Conservation (phyloP, 1,284 basidiomycete species). For the Fomitiporia mediterranea region DNA sequence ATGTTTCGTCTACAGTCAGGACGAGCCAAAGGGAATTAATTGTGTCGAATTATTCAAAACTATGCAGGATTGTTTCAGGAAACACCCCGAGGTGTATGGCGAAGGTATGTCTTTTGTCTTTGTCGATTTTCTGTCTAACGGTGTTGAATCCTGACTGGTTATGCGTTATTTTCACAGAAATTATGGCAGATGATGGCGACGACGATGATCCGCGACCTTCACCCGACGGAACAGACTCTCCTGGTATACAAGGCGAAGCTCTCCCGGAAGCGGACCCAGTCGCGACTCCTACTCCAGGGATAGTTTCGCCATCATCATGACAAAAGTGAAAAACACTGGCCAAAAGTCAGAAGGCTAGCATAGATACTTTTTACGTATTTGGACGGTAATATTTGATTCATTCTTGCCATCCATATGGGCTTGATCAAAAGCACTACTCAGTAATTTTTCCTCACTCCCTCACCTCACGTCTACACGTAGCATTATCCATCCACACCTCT, state of each 20-base stretch:
- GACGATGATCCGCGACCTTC: conserved; percentile 18
- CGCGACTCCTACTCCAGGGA: background rate
- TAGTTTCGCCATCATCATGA: conserved; percentile 1
- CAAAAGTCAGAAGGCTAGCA: background rate
- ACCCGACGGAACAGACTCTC: conserved; percentile 1
- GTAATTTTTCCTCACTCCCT: background rate
- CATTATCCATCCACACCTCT: background rate
- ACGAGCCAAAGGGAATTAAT: conserved; percentile 96
- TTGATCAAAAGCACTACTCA: conserved; percentile 3
- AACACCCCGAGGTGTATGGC: conserved; percentile 92
- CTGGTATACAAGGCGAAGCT: conserved; percentile 2
- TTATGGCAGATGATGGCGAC: conserved; percentile 53
- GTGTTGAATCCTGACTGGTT: too few relatives aligned
- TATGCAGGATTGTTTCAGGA: conserved; percentile 98
- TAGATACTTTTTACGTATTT: background rate
- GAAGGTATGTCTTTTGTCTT: conserved; percentile 58
- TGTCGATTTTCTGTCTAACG: too few relatives aligned
- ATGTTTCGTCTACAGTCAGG: conserved; percentile 93
- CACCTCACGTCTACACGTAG: background rate
- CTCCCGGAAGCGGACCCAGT: background rate
- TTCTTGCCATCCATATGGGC: background rate
- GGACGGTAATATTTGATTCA: background rate
- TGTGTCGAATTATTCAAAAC: conserved; percentile 97
- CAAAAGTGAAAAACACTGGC: background rate
- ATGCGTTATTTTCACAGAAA: conserved; percentile 40